phyloP scores from a whole-genome alignment of 108 stramenopile genomes.

The Pseudonitzschia multistriata region DNA sequence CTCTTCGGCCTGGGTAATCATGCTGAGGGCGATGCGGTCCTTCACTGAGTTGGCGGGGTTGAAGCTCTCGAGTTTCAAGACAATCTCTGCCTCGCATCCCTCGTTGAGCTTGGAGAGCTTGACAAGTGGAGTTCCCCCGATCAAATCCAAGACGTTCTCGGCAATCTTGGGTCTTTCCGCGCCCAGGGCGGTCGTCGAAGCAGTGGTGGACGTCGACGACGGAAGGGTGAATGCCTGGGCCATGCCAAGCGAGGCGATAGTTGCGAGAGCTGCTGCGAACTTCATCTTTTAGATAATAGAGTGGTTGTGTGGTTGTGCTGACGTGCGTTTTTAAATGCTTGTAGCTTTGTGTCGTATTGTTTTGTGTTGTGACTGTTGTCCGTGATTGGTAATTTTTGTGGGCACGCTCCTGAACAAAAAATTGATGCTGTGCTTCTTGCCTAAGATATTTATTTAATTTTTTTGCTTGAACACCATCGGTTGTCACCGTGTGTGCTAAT shows the following conservation, averaged over 20 bases:
- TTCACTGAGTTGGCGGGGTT: conserved; percentile 76
- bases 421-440: no score
- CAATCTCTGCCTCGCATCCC: conserved; percentile 76
- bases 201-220: neutral
- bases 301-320: no score
- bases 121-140: conserved; percentile 84
- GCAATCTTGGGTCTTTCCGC: conserved; percentile 71
- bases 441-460: no score
- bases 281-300: conserved; percentile 9
- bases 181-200: conserved; percentile 1
- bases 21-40: conserved; percentile 69
- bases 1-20: conserved; percentile 76
- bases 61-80: conserved; percentile 59
- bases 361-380: no score
- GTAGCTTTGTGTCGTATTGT: no score
- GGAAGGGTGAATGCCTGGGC: conserved; percentile 11
- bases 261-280: conserved; percentile 10
- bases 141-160: conserved; percentile 75
- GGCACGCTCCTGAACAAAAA: no score
- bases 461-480: no score
- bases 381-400: no score
- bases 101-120: conserved; percentile 62
- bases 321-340: no score
- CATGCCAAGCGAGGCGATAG: conserved; percentile 9
- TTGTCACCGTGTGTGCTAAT: no score